A percentile compares a stretch with the other conserved stretches of the same genome.
Evolutionary conservation across 306 rosid genomes (phyloP).

Genomic region (Arachis hypogaea): DNA sequence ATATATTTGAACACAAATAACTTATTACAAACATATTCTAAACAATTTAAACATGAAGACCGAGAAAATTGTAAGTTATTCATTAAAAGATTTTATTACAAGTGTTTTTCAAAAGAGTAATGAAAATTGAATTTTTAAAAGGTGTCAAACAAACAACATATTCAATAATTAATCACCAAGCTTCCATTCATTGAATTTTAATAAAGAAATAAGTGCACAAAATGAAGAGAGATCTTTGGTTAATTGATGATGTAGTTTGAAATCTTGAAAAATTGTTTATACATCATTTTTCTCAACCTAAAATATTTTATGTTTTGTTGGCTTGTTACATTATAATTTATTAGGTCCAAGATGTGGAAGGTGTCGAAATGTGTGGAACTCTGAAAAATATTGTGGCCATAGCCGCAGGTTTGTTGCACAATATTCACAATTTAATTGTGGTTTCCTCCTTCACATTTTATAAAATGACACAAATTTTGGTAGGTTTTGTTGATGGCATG

Average conservation of each 20-base stretch:
- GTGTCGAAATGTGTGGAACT: conserved; percentile 94
- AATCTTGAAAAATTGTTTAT: too few relatives aligned
- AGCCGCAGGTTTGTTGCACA: conserved; percentile 74
- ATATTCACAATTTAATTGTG: not conserved
- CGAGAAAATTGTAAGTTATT: too few relatives aligned
- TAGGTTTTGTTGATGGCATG: conserved; percentile 97
- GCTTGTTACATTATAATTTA: conserved; percentile 33
- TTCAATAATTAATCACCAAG: too few relatives aligned
- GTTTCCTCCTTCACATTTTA: conserved; percentile 16
- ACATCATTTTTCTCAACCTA: not conserved
- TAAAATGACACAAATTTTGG: conserved; percentile 37
- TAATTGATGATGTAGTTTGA: too few relatives aligned
- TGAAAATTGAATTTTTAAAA: not conserved
- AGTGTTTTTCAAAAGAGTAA: not conserved
- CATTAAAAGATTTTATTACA: too few relatives aligned
- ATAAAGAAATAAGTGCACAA: too few relatives aligned
- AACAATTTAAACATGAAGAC: too few relatives aligned
- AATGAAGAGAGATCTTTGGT: too few relatives aligned
- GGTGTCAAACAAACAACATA: too few relatives aligned
- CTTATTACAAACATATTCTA: not conserved
- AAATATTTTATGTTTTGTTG: not conserved
- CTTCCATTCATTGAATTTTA: too few relatives aligned
- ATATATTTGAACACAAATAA: not conserved
- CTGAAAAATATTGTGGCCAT: conserved; percentile 88
- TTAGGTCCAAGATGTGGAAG: conserved; percentile 89